Conservation (phyloP, 2,329 filamentous ascomycete genomes). For the Colletotrichum simmondsii region DNA sequence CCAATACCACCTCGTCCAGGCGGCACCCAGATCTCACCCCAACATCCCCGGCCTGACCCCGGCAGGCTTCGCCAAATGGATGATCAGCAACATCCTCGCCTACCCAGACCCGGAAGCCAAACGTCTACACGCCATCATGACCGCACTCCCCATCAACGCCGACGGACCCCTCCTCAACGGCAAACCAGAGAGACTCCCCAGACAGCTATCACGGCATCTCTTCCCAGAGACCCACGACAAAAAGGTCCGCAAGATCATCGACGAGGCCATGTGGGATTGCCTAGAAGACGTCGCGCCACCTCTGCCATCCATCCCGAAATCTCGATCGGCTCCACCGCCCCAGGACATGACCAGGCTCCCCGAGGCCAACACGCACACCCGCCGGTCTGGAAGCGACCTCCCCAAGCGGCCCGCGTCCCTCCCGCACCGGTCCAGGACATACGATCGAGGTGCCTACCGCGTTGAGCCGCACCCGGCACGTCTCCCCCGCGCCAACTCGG, state of each 20-base stretch:
- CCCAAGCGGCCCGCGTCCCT: not conserved
- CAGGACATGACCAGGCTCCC: not conserved
- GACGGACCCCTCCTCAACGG: conserved; percentile 64
- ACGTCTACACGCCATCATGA: conserved; percentile 75
- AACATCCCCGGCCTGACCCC: conserved; percentile 74
- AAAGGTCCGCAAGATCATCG: conserved; percentile 68
- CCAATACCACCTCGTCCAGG: conserved; percentile 74
- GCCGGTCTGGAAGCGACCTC: not conserved
- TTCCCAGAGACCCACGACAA: conserved; percentile 72
- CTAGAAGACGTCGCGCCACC: conserved; percentile 34
- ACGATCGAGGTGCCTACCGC: conserved; percentile 2
- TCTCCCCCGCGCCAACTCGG: conserved; percentile 19
- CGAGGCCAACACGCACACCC: conserved; percentile 13
- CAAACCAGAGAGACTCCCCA: conserved; percentile 79
- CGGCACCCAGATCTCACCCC: conserved; percentile 61
- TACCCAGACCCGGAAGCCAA: conserved; percentile 81
- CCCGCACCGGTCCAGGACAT: conserved; percentile 2
- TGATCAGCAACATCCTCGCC: conserved; percentile 77
- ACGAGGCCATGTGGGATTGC: conserved; percentile 66
- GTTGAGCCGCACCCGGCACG: conserved; percentile 1
- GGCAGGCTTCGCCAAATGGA: conserved; percentile 77
- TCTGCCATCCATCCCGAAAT: conserved; percentile 3
- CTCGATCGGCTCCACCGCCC: not conserved
- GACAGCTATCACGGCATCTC: conserved; percentile 78
- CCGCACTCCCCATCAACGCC: conserved; percentile 74